Conservation (phyloP, 2,329 filamentous ascomycete species). For the Trematosphaeria pertusa region DNA sequence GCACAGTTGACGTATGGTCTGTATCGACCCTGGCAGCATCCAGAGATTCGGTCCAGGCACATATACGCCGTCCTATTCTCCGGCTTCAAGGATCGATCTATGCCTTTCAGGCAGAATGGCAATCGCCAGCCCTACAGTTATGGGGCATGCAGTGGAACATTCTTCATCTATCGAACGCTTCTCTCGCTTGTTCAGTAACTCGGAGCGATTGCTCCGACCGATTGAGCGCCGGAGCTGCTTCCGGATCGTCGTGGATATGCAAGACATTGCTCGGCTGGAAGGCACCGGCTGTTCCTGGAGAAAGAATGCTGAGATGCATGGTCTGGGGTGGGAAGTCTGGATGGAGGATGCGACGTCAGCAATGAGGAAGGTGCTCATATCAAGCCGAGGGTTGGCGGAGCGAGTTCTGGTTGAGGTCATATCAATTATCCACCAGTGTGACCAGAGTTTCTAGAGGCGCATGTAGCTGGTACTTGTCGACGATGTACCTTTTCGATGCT, state of each 20-base stretch:
- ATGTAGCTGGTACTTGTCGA: constrained; percentile 1
- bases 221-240: not conserved
- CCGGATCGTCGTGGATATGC: constrained; percentile 1
- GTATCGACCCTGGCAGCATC: too few relatives aligned
- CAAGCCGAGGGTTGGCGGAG: not conserved
- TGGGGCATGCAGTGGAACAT: not conserved
- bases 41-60: not conserved
- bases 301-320: too few relatives aligned
- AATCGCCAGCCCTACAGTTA: not conserved
- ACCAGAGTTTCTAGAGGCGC: not conserved
- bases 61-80: not conserved
- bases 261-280: not conserved
- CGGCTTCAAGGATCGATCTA: not conserved
- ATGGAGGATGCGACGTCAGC: not conserved
- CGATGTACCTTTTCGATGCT: not conserved
- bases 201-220: constrained; percentile 1
- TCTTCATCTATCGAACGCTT: constrained; percentile 4
- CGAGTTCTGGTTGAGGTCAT: not conserved
- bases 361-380: not conserved
- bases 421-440: constrained; percentile 4
- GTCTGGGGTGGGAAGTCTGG: too few relatives aligned
- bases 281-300: too few relatives aligned
- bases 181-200: not conserved
- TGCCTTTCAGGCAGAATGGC: constrained; percentile 2
- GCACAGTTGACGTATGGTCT: too few relatives aligned